A percentile compares a stretch with the other conserved stretches of the same genome.
Conservation (phyloP, 2,329 filamentous ascomycete species). For the Alternaria burnsii region DNA sequence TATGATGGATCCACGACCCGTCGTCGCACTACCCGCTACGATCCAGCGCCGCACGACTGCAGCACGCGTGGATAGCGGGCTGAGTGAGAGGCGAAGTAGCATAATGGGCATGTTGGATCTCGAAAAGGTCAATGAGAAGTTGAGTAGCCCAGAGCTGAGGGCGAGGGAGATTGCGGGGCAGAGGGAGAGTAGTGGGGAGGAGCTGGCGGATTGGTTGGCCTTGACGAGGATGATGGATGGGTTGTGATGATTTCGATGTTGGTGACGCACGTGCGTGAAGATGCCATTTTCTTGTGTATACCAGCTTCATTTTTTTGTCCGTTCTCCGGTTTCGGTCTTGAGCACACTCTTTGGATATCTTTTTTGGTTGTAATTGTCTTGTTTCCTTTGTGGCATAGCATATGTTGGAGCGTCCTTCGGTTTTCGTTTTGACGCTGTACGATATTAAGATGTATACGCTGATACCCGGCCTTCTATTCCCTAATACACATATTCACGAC, state of each 20-base stretch:
- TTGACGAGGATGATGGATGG: conserved; percentile 25
- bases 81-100: conserved; percentile 13
- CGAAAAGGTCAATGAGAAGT: conserved; percentile 7
- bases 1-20: neutral
- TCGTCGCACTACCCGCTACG: neutral
- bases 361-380: neutral
- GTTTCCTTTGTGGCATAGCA: neutral
- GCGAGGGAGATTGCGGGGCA: neutral
- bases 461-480: neutral
- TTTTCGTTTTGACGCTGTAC: neutral
- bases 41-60: conserved; percentile 6
- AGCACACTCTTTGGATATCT: neutral
- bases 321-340: neutral
- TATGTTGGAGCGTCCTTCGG: neutral
- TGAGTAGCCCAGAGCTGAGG: neutral
- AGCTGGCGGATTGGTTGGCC: conserved; percentile 26
- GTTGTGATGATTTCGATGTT: conserved; percentile 1
- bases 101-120: conserved; percentile 18
- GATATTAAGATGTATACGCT: neutral
- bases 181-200: conserved; percentile 12
- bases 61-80: conserved; percentile 14
- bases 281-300: conserved; percentile 6
- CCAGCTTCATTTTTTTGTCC: neutral
- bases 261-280: neutral
- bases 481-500: neutral